Conservation (phyloP, 2,329 filamentous ascomycete species). For the Curvularia sp. region DNA sequence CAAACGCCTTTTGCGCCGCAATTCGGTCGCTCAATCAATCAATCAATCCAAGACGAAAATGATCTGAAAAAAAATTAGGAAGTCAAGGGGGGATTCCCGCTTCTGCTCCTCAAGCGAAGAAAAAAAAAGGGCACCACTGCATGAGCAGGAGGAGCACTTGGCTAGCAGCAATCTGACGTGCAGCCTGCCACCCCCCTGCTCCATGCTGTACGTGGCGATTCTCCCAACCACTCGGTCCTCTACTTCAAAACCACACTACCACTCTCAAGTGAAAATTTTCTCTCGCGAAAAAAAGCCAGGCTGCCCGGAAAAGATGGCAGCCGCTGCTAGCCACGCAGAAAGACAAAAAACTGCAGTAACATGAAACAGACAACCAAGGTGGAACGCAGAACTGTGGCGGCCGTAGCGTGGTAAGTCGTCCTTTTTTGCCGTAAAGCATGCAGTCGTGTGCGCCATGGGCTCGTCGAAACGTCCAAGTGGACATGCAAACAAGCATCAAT, state of each 20-base stretch:
- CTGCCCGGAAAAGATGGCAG: background rate
- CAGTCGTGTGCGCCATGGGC: constrained; percentile 9
- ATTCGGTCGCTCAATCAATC: constrained; percentile 8
- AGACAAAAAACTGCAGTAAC: background rate
- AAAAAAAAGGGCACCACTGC: constrained; percentile 5
- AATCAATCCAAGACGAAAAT: background rate
- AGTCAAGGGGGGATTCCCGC: constrained; percentile 11
- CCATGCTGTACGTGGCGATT: constrained; percentile 37
- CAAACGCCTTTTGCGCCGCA: constrained; percentile 10
- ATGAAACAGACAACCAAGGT: background rate
- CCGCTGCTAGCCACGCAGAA: constrained; percentile 1
- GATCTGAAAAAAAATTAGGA: constrained; percentile 1
- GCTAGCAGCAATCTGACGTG: constrained; percentile 7
- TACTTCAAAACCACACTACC: constrained; percentile 17
- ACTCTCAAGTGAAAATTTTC: constrained; percentile 26
- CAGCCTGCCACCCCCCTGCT: constrained; percentile 3
- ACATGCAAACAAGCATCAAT: constrained; percentile 6
- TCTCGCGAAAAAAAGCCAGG: constrained; percentile 2
- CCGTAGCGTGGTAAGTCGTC: constrained; percentile 8
- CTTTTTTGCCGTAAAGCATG: constrained; percentile 13
- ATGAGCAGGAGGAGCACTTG: constrained; percentile 7
- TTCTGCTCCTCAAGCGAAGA: constrained; percentile 4
- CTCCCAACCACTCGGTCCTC: constrained; percentile 30
- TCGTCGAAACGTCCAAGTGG: constrained; percentile 13
- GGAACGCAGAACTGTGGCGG: background rate